Evolutionary conservation across 2,329 filamentous ascomycete genomes (phyloP), one percentile per base, ranked within the genome.

Genomic region (Fusarium circinatum): DNA sequence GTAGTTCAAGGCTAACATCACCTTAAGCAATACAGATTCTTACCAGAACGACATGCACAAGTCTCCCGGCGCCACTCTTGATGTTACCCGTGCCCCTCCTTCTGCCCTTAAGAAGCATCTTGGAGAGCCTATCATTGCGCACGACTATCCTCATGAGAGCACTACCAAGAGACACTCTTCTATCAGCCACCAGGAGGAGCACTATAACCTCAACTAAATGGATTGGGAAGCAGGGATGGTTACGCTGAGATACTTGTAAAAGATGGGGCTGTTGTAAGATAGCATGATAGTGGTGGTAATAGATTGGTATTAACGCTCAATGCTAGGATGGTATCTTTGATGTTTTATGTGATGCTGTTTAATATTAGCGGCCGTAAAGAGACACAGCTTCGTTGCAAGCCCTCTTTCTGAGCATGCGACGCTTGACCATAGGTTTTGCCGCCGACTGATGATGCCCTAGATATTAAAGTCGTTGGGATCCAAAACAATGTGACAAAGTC

Each of bases 131-230:
- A 68, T 52, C 14, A 78, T 81, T 22, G 79, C 79, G 75, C 79
- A 81, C 44, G 74, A 79, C n/a, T 77, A 78, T 15, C 79, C 79
- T 1, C 54, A 80, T 8, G 79, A 81, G 26, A 81, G 79, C 69
- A 72, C 70, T n/a, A 78, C 75, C 24, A 74, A 64, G 64, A 57
- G 79, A 30, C 79, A 80, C 8, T 75, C 75, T 30, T 77, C 76
- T 38, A 54, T 75, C 3, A 81, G 79, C 65, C 77, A 79, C n/a
- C 79, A 81, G 70, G 79, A 81, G 75, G 71, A 75, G n/a, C 75
- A 80, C 30, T 76, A 76, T 17, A 67, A 47, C 26, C 36, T 79
- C 57, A 65, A 70, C 26, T 75, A 61, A 45, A 18, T 8, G 1
- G 14, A 6, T 15, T 11, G 26, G 1, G 22, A 49, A 24, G 34